Evolutionary conservation across 768 basidiomycete species (phyloP), one percentile per base, ranked within the genome.

Genomic region (Boletus pseudopeckii): DNA sequence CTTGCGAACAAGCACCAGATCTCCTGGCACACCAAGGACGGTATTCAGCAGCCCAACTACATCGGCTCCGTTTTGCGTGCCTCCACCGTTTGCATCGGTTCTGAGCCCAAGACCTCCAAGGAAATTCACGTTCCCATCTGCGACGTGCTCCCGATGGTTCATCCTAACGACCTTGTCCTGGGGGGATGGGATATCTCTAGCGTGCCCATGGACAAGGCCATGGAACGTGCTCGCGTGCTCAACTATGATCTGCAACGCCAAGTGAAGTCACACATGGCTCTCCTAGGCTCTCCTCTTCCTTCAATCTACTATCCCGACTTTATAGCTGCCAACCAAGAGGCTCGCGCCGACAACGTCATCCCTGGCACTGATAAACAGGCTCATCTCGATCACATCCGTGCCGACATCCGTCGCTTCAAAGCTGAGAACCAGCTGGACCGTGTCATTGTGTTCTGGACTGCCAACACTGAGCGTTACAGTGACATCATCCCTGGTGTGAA

Each of bases 181-280:
- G 92, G 97, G 45, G 96, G 97, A 18, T 99, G 96, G 97, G 97
- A 99, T 66, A 98, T 99, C 66, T 97, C 94, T 40, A 81, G 86
- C 40, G 40, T 84, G 37, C 71, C 84, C 39, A 81, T 99, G 75
- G 94, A 98, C 72, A 80, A 86, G 72, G 93, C 97, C 14, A 97
- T 98, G 94, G 76, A 80, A 57, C 91, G 96, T 59, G 89, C 95
- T 46, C 79, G 91, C 68, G 97, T 98, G 52, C 83, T 98, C 50
- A 92, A 96, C 69, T 98, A 90, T 66, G 96, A 98, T 71, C 85
- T 98, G 52, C 96, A 98, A 77, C 89, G 93, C 66, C 96, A 98
- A 72, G 86, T 98, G 57, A 85, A 80, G 7, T 92, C 93, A 1
- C 77, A 87, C 69, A 89, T 98, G 89, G 80, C 85, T 6, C 76